Evolutionary conservation across 768 basidiomycete species (phyloP), one percentile per base, ranked within the genome.

Genomic region (Serendipita indica): DNA sequence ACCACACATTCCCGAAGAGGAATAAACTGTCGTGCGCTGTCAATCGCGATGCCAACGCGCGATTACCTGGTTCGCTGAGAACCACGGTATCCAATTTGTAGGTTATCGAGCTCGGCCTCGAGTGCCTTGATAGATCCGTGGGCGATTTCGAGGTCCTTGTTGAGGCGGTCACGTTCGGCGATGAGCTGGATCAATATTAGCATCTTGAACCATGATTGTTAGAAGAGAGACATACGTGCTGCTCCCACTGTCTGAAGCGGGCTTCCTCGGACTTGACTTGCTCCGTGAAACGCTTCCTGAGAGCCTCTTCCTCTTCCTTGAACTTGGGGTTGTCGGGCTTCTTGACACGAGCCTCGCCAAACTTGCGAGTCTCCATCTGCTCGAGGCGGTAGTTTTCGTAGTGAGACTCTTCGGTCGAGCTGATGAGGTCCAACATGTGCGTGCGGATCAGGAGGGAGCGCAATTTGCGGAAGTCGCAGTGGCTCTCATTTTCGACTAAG

Each of bases 281-380:
- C 72, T 99, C 96, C 30, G 96, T 99, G 74, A 99, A 99, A 62
- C 92, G 82, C 78, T 93, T 97, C 68, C 94, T 79, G 62, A 98
- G 81, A 60, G 83, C 78, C 72, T 99, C 96, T 71, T 99, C 94
- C 74, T 99, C 96, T 71, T 98, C 96, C 77, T 93, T 93, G 83
- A 94, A 99, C 73, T 98, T 98, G 65, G 96, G 94, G 72, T 98
- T 99, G 74, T 99, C 93, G 64, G 89, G 78, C 75, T 97, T 97
- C 81, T 90, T 93, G 67, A 93, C 89, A 75, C 97, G 97, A 64
- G 92, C 84, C 71, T 98, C 96, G 64, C 93, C 96, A 64, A 92
- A 94, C 73, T 98, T 98, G 72, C 96, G 86, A 5, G 96, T 97
- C 78, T 99, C 96, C 96, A 99, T 98, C 74, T 98, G 96, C 64